Evolutionary conservation across 139 green algal species (phyloP), one percentile per base, ranked within the genome.

Genomic region (Chlamydomonas sphaeroides): DNA sequence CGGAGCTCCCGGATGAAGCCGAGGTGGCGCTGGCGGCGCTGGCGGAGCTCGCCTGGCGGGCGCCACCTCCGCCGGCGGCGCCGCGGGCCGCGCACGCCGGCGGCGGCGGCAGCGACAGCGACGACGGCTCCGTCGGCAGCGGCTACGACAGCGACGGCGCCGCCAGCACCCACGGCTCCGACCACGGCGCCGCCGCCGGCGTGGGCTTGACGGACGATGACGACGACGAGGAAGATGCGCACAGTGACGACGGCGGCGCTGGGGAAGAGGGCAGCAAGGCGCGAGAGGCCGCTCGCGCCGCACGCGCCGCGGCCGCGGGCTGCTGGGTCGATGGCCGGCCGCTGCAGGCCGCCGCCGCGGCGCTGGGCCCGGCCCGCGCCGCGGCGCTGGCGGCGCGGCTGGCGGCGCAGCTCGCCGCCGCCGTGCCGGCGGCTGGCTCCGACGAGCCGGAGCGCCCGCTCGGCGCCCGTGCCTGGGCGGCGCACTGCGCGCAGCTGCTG

Each of bases 31-130:
- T 65, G 61, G 75, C 62, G n/a, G 75, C 41, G n/a, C 5, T 72
- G 33, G 75, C 75, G 32, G n/a, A 36, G 42, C 59, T 82, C 42
- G 32, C 36, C 32, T 82, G 75, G 75, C 61, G 48, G 75, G 75
- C 75, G 42, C 45, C 57, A 32, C 39, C 28, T 4, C 51, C 32
- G 71, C 32, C 41, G n/a, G n/a, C n/a, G n/a, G n/a, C n/a, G n/a
- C n/a, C n/a, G n/a, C n/a, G n/a, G n/a, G n/a, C n/a, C n/a, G n/a
- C n/a, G n/a, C n/a, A n/a, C n/a, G n/a, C n/a, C n/a, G n/a, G n/a
- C n/a, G n/a, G n/a, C n/a, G n/a, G n/a, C n/a, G n/a, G n/a, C n/a
- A n/a, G n/a, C n/a, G n/a, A n/a, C n/a, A n/a, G n/a, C n/a, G n/a
- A n/a, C n/a, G n/a, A n/a, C n/a, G n/a, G n/a, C n/a, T n/a, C n/a